These are phyloP conservation scores for Bipolaris oryzae DNA, from an alignment of 2,329 filamentous ascomycete genomes.

Conservation along the genomic window DNA sequence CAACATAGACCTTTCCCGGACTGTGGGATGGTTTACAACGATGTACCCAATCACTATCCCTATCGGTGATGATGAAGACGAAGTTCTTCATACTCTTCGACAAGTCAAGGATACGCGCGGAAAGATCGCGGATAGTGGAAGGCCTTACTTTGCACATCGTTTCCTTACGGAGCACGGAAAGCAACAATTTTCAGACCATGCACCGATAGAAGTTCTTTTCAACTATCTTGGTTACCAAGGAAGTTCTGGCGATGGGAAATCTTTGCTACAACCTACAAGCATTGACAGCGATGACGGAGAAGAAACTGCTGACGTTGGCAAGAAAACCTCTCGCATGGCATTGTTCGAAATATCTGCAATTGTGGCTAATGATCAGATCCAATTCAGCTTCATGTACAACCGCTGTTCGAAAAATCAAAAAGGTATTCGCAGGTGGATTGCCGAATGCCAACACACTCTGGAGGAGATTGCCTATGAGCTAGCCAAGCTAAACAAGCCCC, in stretches of 20 bases:
- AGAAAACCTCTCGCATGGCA: slow-evolving; percentile 34
- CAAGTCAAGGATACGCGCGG: slow-evolving; percentile 61
- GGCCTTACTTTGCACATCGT: slow-evolving; percentile 56
- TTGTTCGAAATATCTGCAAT: slow-evolving; percentile 43
- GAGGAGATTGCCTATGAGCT: slow-evolving; percentile 37
- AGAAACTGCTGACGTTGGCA: slow-evolving; percentile 36
- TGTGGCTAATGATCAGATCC: slow-evolving; percentile 29
- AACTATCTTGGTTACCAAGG: slow-evolving; percentile 60
- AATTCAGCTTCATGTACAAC: slow-evolving; percentile 45
- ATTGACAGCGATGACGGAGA: slow-evolving; percentile 36
- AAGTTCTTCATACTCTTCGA: slow-evolving; percentile 60
- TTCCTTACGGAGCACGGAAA: slow-evolving; percentile 39
- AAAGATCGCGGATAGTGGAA: slow-evolving; percentile 53
- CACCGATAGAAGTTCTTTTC: slow-evolving; percentile 65
- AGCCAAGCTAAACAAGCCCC: slow-evolving; percentile 27
- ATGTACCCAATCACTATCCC: slow-evolving; percentile 58
- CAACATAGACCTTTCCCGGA: slow-evolving; percentile 59
- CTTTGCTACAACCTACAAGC: slow-evolving; percentile 51
- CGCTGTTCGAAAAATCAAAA: slow-evolving; percentile 41
- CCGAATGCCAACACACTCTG: slow-evolving; percentile 40
- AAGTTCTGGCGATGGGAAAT: slow-evolving; percentile 54
- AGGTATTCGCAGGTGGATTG: slow-evolving; percentile 42
- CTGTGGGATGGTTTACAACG: slow-evolving; percentile 66
- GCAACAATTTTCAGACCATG: slow-evolving; percentile 46
- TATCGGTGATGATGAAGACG: slow-evolving; percentile 53